Conservation (phyloP, 2,329 filamentous ascomycete genomes). For the Colletotrichum sp. region DNA sequence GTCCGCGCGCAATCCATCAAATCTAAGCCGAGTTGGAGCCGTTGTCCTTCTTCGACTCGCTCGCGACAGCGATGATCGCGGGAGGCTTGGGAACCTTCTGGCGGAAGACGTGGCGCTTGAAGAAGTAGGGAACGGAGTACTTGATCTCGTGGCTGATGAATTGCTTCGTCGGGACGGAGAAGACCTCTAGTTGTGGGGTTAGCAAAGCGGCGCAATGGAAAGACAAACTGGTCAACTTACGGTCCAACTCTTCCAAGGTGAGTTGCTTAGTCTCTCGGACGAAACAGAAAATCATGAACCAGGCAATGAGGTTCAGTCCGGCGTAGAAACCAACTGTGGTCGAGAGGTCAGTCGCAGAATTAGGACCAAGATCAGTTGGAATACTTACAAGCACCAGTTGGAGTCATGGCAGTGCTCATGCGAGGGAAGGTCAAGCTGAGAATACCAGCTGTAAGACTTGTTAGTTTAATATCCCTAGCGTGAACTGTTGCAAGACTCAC, state of each 20-base stretch:
- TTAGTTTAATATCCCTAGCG: accelerated
- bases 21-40: neutral
- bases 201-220: neutral
- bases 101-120: conserved; percentile 32
- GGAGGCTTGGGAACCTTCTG: conserved; percentile 5
- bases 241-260: neutral
- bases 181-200: conserved; percentile 27
- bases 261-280: conserved; percentile 60
- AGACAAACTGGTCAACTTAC: neutral
- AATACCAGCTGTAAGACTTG: conserved; percentile 35
- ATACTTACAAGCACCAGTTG: conserved; percentile 33
- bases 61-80: neutral
- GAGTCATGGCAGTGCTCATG: conserved; percentile 48
- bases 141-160: conserved; percentile 37
- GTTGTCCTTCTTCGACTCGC: neutral
- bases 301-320: conserved; percentile 57
- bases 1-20: neutral
- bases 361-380: conserved; percentile 19
- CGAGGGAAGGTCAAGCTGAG: conserved; percentile 68
- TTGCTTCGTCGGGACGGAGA: conserved; percentile 34
- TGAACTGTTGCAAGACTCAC: neutral
- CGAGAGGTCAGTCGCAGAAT: neutral
- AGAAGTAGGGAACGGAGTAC: conserved; percentile 35
- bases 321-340: conserved; percentile 55
- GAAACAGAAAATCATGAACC: conserved; percentile 59